Conservation (phyloP, 805 yeast genomes). For the Cyberlindnera bimundalis region DNA sequence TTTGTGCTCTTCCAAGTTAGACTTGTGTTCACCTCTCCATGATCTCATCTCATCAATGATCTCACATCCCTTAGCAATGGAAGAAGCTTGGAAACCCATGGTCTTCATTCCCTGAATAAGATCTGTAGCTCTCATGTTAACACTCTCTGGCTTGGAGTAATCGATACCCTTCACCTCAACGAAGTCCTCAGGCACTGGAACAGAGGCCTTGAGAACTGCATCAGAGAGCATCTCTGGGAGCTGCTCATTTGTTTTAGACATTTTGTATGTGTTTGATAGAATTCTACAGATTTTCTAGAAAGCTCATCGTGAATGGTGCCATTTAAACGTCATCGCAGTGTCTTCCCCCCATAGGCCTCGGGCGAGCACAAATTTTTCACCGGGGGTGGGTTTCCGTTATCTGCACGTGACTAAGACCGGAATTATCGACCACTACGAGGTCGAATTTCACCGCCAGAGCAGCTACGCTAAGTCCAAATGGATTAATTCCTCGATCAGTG, state of each 20-base stretch:
- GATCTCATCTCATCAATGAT: constrained; percentile 87
- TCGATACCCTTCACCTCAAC: constrained; percentile 85
- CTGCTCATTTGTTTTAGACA: constrained; percentile 37
- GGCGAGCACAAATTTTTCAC: constrained; percentile 13
- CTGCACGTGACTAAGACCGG: constrained; percentile 17
- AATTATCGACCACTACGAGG: no score
- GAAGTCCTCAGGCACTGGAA: constrained; percentile 78
- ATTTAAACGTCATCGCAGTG: background rate
- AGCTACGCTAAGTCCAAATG: no score
- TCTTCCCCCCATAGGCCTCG: no score
- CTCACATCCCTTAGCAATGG: constrained; percentile 84
- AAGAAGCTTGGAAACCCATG: constrained; percentile 97
- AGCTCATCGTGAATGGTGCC: background rate
- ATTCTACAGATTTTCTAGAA: no score
- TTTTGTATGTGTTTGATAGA: constrained; percentile 6
- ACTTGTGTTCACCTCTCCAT: constrained; percentile 85
- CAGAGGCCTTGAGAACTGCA: constrained; percentile 86
- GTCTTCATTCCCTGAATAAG: constrained; percentile 78
- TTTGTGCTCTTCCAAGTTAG: constrained; percentile 64
- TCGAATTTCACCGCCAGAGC: no score
- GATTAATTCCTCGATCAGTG: no score
- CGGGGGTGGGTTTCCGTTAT: constrained; percentile 9
- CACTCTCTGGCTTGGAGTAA: constrained; percentile 73
- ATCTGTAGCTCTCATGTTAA: constrained; percentile 75
- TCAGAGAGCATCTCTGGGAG: constrained; percentile 78